Percentiles rank a stretch among this genome's conserved stretches.
phyloP scores from a whole-genome alignment of 1,284 basidiomycete genomes.

The Ganoderma sp. region DNA sequence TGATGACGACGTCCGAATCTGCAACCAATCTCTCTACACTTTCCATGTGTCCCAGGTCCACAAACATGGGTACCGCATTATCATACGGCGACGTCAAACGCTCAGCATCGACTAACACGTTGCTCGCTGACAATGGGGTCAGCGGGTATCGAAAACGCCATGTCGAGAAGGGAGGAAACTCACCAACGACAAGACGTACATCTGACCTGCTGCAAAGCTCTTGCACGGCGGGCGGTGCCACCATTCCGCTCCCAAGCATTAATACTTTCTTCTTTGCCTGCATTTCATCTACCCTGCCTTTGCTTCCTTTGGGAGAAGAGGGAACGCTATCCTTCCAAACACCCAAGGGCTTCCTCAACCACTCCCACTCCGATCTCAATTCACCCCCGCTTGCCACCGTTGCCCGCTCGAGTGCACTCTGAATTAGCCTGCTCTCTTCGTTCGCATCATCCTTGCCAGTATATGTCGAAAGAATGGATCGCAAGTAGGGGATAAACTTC shows the following conservation, averaged over 20 bases:
- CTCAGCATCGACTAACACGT: constrained; percentile 68
- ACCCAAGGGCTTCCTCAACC: constrained; percentile 63
- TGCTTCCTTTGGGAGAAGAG: constrained; percentile 2
- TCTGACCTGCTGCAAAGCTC: constrained; percentile 67
- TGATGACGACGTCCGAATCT: constrained; percentile 69
- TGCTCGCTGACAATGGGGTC: constrained; percentile 64
- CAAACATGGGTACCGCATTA: constrained; percentile 62
- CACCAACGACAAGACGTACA: constrained; percentile 77
- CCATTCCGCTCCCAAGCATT: constrained; percentile 91
- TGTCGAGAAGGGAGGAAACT: constrained; percentile 40
- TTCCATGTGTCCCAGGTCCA: constrained; percentile 67
- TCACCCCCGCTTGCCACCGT: constrained; percentile 71
- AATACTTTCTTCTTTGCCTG: constrained; percentile 67
- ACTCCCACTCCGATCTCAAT: constrained; percentile 59
- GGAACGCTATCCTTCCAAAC: constrained; percentile 43
- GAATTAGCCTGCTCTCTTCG: constrained; percentile 36
- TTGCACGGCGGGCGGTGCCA: constrained; percentile 83
- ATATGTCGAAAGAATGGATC: constrained; percentile 55
- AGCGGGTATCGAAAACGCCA: constrained; percentile 17
- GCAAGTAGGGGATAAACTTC: constrained; percentile 72
- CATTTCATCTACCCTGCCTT: background rate
- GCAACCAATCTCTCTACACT: constrained; percentile 61
- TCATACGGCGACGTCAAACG: constrained; percentile 56
- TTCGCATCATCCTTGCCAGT: constrained; percentile 27
- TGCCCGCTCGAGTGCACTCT: constrained; percentile 64